Evolutionary conservation across 805 yeast species (phyloP).

Genomic region (Candida patagonica): DNA sequence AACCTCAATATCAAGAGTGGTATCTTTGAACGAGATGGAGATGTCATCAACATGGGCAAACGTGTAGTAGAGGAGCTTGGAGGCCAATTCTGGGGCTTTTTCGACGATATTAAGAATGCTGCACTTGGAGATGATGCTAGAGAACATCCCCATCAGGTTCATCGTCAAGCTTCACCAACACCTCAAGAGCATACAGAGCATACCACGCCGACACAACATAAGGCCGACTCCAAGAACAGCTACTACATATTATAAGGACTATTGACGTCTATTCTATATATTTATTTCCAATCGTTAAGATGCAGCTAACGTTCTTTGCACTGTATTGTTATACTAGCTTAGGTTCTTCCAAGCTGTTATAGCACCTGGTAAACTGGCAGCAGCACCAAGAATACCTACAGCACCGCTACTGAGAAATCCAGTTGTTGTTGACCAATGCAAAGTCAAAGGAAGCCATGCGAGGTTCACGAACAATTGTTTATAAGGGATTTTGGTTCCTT

Average conservation of each 20-base stretch:
- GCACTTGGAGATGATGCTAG: conserved; percentile 25
- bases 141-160: conserved; percentile 1
- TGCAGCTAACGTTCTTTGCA: no score
- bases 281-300: no score
- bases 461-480: conserved; percentile 26
- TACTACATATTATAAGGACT: no score
- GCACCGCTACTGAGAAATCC: conserved; percentile 26
- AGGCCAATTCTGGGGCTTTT: conserved; percentile 28
- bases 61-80: conserved; percentile 28
- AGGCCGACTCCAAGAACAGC: no score
- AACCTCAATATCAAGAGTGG: conserved; percentile 73
- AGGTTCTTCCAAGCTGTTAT: conserved; percentile 15
- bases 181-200: no score
- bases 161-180: neutral
- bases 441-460: conserved; percentile 34
- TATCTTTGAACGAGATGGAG: conserved; percentile 17
- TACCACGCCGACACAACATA: no score
- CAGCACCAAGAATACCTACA: conserved; percentile 32
- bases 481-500: conserved; percentile 10
- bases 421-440: conserved; percentile 33
- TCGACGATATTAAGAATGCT: conserved; percentile 28
- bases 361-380: conserved; percentile 24
- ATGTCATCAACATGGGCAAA: conserved; percentile 23
- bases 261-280: no score
- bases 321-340: no score